A percentile compares a stretch with the other conserved stretches of the same genome.
phyloP scores from a whole-genome alignment of 1,284 basidiomycete species.

The Ustilago curta region DNA sequence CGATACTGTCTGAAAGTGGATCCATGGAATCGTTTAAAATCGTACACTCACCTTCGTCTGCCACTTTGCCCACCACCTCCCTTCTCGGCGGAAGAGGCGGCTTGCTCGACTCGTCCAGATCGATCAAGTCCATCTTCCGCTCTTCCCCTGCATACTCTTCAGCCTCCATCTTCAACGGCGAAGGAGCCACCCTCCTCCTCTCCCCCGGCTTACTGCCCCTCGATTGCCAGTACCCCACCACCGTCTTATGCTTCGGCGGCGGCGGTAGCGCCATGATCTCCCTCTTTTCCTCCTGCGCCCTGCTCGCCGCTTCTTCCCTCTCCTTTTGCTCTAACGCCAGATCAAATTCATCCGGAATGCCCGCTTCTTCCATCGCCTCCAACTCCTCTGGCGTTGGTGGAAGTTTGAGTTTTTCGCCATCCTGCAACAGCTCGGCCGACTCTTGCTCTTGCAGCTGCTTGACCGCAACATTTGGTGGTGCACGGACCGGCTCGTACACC shows the following conservation, averaged over 20 bases:
- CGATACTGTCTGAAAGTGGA: neutral
- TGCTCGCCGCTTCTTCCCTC: slow-evolving; percentile 20
- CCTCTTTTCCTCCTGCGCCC: slow-evolving; percentile 36
- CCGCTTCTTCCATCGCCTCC: slow-evolving; percentile 63
- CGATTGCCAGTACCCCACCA: slow-evolving; percentile 31
- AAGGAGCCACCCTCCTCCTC: slow-evolving; percentile 22
- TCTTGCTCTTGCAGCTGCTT: slow-evolving; percentile 33
- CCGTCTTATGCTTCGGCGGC: slow-evolving; percentile 50
- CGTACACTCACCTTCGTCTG: slow-evolving; percentile 12
- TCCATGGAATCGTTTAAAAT: slow-evolving; percentile 4
- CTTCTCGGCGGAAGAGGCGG: slow-evolving; percentile 17
- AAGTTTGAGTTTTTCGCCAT: slow-evolving; percentile 62
- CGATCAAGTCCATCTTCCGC: slow-evolving; percentile 22
- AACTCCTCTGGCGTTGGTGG: slow-evolving; percentile 67
- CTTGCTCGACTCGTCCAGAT: slow-evolving; percentile 16
- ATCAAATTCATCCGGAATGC: slow-evolving; percentile 67
- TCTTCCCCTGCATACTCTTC: neutral
- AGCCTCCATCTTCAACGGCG: slow-evolving; percentile 11
- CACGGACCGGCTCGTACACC: slow-evolving; percentile 51
- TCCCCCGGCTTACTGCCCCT: slow-evolving; percentile 17
- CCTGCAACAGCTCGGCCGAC: slow-evolving; percentile 50
- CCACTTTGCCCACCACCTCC: slow-evolving; percentile 6
- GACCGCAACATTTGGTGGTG: slow-evolving; percentile 34
- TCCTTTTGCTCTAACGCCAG: slow-evolving; percentile 47
- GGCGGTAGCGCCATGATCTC: slow-evolving; percentile 53